Conservation (phyloP, 768 basidiomycete genomes). For the Suillus discolor region DNA sequence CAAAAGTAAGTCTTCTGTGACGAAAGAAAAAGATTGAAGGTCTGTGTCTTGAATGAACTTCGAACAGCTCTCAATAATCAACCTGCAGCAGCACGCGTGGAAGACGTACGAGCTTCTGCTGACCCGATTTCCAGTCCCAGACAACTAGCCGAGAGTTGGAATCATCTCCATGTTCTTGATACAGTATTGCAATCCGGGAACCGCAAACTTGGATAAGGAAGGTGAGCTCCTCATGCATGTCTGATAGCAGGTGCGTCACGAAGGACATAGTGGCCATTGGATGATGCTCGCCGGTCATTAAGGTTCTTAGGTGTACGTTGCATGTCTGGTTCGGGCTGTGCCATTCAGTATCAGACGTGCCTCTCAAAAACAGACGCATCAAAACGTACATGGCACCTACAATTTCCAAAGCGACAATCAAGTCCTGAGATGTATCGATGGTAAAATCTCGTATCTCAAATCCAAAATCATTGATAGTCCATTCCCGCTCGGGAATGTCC, state of each 20-base stretch:
- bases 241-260: constrained; percentile 16
- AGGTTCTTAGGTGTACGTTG: constrained; percentile 30
- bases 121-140: constrained; percentile 39
- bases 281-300: constrained; percentile 33
- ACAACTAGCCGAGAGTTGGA: constrained; percentile 24
- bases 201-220: constrained; percentile 37
- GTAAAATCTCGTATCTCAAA: constrained; percentile 38
- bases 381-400: constrained; percentile 22
- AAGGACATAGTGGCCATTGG: constrained; percentile 18
- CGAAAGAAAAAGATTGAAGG: constrained; percentile 37
- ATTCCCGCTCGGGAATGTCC: constrained; percentile 26
- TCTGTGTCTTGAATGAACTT: constrained; percentile 24
- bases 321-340: constrained; percentile 21
- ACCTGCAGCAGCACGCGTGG: not conserved
- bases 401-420: constrained; percentile 34
- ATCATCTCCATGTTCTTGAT: constrained; percentile 15
- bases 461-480: constrained; percentile 28
- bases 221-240: constrained; percentile 9
- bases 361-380: not conserved
- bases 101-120: constrained; percentile 29
- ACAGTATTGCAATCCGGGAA: constrained; percentile 31
- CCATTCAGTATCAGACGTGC: constrained; percentile 7
- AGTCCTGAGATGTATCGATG: constrained; percentile 38
- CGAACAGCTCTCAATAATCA: not conserved
- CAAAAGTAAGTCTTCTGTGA: constrained; percentile 33